These are phyloP conservation scores for Corylus heterophylla DNA, from an alignment of 306 rosid genomes.

Conservation along the genomic window DNA sequence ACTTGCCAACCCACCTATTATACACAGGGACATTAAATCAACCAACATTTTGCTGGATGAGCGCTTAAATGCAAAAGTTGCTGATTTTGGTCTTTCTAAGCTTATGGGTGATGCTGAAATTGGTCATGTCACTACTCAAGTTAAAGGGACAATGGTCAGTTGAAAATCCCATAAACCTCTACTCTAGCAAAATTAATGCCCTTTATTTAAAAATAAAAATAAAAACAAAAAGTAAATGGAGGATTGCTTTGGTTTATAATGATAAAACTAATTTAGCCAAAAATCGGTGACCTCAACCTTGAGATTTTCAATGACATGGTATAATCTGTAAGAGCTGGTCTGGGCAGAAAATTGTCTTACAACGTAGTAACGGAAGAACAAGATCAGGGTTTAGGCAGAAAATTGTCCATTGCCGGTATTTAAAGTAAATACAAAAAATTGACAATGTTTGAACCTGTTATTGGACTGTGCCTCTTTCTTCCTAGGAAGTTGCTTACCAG, in stretches of 20 bases:
- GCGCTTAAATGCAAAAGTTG: slow-evolving; percentile 60
- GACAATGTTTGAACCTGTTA: background rate
- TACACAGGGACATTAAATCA: slow-evolving; percentile 86
- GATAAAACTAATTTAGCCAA: background rate
- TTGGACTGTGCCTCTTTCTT: background rate
- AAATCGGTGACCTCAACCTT: too few species aligned
- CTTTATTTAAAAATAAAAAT: too few species aligned
- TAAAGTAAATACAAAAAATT: too few species aligned
- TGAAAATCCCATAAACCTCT: background rate
- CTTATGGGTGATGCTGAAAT: slow-evolving; percentile 51
- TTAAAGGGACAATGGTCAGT: slow-evolving; percentile 54
- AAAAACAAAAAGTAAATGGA: background rate
- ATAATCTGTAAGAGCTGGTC: too few species aligned
- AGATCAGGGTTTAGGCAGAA: too few species aligned
- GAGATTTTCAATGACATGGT: too few species aligned
- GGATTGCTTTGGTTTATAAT: background rate
- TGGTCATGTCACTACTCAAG: slow-evolving; percentile 68
- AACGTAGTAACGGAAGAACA: too few species aligned
- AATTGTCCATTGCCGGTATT: background rate
- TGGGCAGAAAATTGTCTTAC: too few species aligned
- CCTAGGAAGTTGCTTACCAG: background rate
- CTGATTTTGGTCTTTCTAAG: slow-evolving; percentile 88
- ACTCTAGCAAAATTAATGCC: background rate
- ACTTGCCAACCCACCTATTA: slow-evolving; percentile 72
- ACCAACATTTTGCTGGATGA: slow-evolving; percentile 73